Conservation (phyloP, 345 rosid species). For the Barbarea vulgaris region DNA sequence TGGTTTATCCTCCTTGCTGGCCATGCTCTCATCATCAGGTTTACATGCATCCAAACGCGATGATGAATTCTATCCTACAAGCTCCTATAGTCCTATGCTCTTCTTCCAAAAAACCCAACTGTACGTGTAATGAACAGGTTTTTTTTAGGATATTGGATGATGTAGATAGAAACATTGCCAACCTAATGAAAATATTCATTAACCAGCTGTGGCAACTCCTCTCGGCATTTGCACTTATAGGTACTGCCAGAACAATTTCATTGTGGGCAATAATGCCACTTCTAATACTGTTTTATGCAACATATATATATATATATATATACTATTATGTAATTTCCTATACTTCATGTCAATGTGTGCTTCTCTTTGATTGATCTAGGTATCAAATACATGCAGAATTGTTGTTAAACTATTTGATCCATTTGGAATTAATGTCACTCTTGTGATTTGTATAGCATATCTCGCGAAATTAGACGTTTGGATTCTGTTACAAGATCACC, state of each 20-base stretch:
- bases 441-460: slow-evolving; percentile 61
- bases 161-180: slow-evolving; percentile 80
- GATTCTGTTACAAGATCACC: slow-evolving; percentile 91
- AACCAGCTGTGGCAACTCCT: slow-evolving; percentile 83
- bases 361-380: slow-evolving; percentile 3
- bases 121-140: slow-evolving; percentile 92
- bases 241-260: slow-evolving; percentile 83
- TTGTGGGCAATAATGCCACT: slow-evolving; percentile 96
- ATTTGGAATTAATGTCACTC: neutral
- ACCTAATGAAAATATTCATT: slow-evolving; percentile 67
- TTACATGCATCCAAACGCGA: slow-evolving; percentile 77
- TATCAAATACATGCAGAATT: neutral
- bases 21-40: too few relatives aligned
- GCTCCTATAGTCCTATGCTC: slow-evolving; percentile 95
- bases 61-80: slow-evolving; percentile 76
- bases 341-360: neutral
- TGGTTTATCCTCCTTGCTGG: too few relatives aligned
- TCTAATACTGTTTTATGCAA: slow-evolving; percentile 79
- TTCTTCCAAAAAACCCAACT: slow-evolving; percentile 89
- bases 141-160: slow-evolving; percentile 91
- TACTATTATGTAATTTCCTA: slow-evolving; percentile 82
- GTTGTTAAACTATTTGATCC: slow-evolving; percentile 1
- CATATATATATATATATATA: too few relatives aligned
- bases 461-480: slow-evolving; percentile 91
- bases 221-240: slow-evolving; percentile 85